Evolutionary conservation across 352 stramenopile genomes (phyloP).

Genomic region (Phytophthora cajani): DNA sequence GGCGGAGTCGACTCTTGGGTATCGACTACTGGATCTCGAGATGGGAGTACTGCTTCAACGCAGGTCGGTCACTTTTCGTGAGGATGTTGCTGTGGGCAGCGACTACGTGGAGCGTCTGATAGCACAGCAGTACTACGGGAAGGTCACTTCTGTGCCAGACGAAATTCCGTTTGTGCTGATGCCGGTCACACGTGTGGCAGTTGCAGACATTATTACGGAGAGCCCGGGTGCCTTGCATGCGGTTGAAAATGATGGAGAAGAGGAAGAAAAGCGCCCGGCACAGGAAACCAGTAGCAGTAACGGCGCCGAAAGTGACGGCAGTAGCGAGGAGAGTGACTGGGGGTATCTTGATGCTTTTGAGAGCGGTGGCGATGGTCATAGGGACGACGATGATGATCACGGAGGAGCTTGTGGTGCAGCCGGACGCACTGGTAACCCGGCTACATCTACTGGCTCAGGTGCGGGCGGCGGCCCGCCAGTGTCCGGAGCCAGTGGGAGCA

Average conservation of each 20-base stretch:
- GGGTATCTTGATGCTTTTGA: slow-evolving; percentile 8
- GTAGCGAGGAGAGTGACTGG: slow-evolving; percentile 13
- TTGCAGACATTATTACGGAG: not conserved
- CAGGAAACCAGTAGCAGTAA: not conserved
- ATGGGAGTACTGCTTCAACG: slow-evolving; percentile 8
- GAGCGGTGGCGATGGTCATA: not conserved
- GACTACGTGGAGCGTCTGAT: slow-evolving; percentile 6
- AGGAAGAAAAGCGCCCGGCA: slow-evolving; percentile 2
- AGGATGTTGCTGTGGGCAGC: slow-evolving; percentile 7
- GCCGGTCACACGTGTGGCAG: slow-evolving; percentile 7
- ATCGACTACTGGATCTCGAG: slow-evolving; percentile 7
- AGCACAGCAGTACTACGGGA: slow-evolving; percentile 1
- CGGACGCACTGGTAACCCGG: not conserved
- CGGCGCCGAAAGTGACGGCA: not conserved
- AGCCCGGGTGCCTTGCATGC: not conserved
- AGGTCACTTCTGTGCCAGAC: not conserved
- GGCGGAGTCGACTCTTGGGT: slow-evolving; percentile 4
- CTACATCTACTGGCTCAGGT: not conserved
- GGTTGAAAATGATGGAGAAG: not conserved
- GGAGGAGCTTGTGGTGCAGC: slow-evolving; percentile 1
- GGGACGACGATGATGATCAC: not conserved
- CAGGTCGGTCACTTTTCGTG: slow-evolving; percentile 11
- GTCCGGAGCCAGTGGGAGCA: not conserved
- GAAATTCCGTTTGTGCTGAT: slow-evolving; percentile 8
- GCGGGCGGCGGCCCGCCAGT: not conserved